Conservation (phyloP, 768 basidiomycete genomes). For the Kwoniella newhampshirensis region DNA sequence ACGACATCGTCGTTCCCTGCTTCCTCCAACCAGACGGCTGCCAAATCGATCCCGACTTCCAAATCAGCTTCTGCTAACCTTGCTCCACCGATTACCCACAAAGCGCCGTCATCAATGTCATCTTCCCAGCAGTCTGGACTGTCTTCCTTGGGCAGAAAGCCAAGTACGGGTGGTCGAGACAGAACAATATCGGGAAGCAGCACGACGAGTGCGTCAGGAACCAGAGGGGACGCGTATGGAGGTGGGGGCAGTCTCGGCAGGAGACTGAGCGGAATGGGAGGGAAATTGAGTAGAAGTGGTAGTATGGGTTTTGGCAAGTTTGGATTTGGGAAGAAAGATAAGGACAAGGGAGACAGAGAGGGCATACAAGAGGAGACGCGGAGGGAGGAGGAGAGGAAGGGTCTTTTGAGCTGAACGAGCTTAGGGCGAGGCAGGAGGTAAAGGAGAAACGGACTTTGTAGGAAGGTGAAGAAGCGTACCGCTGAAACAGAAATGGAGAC, state of each 20-base stretch:
- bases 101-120: slow-evolving; percentile 14
- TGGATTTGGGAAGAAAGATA: slow-evolving; percentile 46
- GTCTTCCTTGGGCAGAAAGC: slow-evolving; percentile 12
- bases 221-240: slow-evolving; percentile 18
- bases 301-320: slow-evolving; percentile 43
- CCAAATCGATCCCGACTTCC: background rate
- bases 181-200: slow-evolving; percentile 23
- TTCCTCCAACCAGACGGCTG: background rate
- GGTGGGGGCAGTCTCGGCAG: slow-evolving; percentile 38
- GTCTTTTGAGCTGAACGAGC: slow-evolving; percentile 11
- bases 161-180: slow-evolving; percentile 17
- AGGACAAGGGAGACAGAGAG: slow-evolving; percentile 31
- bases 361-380: slow-evolving; percentile 5
- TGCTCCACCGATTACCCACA: slow-evolving; percentile 7
- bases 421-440: background rate
- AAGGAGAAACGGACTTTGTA: background rate
- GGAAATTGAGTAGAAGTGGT: slow-evolving; percentile 33
- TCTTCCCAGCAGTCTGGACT: slow-evolving; percentile 6
- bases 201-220: background rate
- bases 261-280: slow-evolving; percentile 28
- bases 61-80: background rate
- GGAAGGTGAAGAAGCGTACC: no score
- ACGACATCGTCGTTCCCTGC: slow-evolving; percentile 6
- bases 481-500: no score
- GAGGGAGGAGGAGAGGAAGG: slow-evolving; percentile 9